A percentile compares a stretch with the other conserved stretches of the same genome.
phyloP scores from a whole-genome alignment of 495 filamentous ascomycete genomes.

The Acidiella bohemica region DNA sequence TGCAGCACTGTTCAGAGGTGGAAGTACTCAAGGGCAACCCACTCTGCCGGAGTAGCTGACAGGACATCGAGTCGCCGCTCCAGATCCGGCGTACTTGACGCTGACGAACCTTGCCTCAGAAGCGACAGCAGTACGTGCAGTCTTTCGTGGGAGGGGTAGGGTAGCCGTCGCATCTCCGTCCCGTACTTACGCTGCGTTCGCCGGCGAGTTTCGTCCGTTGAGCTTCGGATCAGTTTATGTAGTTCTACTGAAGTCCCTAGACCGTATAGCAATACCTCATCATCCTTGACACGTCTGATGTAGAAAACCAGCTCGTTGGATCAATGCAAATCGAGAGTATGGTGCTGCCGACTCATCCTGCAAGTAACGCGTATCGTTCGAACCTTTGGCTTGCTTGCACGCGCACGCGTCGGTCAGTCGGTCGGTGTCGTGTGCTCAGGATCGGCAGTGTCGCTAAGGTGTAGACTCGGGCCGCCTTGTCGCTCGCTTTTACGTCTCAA shows the following conservation, averaged over 20 bases:
- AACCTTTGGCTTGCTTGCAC: conserved; percentile 6
- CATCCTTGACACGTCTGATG: conserved; percentile 15
- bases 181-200: conserved; percentile 15
- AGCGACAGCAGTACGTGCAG: too few relatives aligned
- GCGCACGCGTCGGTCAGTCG: too few relatives aligned
- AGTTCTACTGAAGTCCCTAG: too few relatives aligned
- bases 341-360: not conserved
- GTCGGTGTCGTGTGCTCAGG: too few relatives aligned
- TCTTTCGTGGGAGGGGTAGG: conserved; percentile 10
- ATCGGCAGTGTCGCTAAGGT: too few relatives aligned
- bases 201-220: conserved; percentile 8
- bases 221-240: not conserved
- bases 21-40: conserved; percentile 15
- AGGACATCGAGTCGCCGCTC: conserved; percentile 5
- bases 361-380: conserved; percentile 3
- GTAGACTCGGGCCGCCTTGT: too few relatives aligned
- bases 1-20: conserved; percentile 7
- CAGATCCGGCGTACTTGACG: not conserved
- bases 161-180: conserved; percentile 19
- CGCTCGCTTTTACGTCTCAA: too few relatives aligned
- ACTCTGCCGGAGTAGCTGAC: conserved; percentile 1
- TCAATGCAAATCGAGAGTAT: not conserved
- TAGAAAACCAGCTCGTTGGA: not conserved
- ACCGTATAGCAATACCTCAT: too few relatives aligned
- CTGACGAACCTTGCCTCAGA: not conserved